phyloP scores from a whole-genome alignment of 2,329 filamentous ascomycete species.

The Aspergillus caelatus region DNA sequence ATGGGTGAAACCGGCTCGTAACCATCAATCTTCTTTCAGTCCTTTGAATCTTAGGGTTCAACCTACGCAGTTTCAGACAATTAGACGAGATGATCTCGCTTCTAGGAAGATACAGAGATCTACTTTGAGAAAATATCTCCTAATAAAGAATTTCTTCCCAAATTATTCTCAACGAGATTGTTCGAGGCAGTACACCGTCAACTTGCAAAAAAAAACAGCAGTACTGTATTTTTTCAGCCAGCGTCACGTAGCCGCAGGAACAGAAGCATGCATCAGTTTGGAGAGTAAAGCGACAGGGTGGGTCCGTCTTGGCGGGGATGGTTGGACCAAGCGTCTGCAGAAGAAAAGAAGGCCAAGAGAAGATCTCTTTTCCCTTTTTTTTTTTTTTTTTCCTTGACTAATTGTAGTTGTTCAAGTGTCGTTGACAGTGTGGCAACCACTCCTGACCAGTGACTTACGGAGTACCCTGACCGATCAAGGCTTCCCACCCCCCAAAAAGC shows the following conservation, averaged over 20 bases:
- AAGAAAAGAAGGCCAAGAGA: conserved; percentile 26
- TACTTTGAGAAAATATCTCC: too few species aligned
- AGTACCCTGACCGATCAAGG: conserved; percentile 3
- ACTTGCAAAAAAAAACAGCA: background rate
- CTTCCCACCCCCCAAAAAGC: conserved; percentile 11
- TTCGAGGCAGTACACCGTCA: background rate
- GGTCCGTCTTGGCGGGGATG: conserved; percentile 23
- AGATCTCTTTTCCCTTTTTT: conserved; percentile 17
- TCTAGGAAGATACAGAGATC: background rate
- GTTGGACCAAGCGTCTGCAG: conserved; percentile 28
- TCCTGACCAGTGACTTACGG: conserved; percentile 13
- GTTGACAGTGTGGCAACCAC: conserved; percentile 18
- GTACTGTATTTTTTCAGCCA: conserved; percentile 14
- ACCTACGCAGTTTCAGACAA: background rate
- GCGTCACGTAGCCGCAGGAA: conserved; percentile 29
- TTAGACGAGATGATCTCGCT: background rate
- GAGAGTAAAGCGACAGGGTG: conserved; percentile 20
- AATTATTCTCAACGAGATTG: background rate
- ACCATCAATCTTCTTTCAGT: conserved; percentile 1
- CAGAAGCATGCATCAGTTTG: conserved; percentile 24
- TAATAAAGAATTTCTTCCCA: background rate
- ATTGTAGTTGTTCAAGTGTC: conserved; percentile 1
- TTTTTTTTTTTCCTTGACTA: conserved; percentile 6
- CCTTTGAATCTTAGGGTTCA: background rate
- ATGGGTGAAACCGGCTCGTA: conserved; percentile 12